Evolutionary conservation across 768 basidiomycete genomes (phyloP).

Genomic region (Crassisporium funariophilum): DNA sequence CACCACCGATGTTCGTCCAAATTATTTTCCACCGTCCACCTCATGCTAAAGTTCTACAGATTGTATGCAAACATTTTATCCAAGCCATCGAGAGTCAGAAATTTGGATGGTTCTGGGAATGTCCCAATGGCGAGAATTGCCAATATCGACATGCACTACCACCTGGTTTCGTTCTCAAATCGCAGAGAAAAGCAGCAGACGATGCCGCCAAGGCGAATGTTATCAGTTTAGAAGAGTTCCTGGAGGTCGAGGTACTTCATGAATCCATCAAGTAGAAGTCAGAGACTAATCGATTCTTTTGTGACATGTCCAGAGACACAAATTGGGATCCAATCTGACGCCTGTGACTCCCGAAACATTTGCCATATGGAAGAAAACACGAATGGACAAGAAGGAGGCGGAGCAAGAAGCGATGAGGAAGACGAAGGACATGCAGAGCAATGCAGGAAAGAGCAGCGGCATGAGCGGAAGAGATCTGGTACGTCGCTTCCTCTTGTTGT

Average conservation of each 20-base stretch:
- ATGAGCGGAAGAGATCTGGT: slow-evolving; percentile 97
- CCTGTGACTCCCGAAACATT: slow-evolving; percentile 93
- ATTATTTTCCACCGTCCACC: slow-evolving; percentile 2
- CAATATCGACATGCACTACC: slow-evolving; percentile 95
- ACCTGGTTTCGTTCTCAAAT: slow-evolving; percentile 93
- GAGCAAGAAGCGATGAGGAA: slow-evolving; percentile 81
- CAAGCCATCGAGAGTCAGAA: slow-evolving; percentile 93
- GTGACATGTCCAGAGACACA: slow-evolving; percentile 71
- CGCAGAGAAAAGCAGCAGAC: slow-evolving; percentile 88
- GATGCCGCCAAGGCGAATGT: slow-evolving; percentile 87
- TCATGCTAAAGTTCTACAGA: slow-evolving; percentile 44
- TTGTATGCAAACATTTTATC: slow-evolving; percentile 97
- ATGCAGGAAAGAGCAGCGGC: slow-evolving; percentile 88
- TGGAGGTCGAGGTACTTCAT: slow-evolving; percentile 96
- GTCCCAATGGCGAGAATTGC: slow-evolving; percentile 86
- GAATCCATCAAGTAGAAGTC: no score
- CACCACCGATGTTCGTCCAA: slow-evolving; percentile 77
- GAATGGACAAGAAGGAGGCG: slow-evolving; percentile 93
- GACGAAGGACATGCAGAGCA: slow-evolving; percentile 77
- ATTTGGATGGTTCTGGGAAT: slow-evolving; percentile 98
- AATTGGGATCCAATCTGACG: slow-evolving; percentile 86
- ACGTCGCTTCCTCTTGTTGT: slow-evolving; percentile 25
- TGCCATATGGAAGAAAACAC: slow-evolving; percentile 92
- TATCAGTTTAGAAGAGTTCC: slow-evolving; percentile 94
- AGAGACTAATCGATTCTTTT: slow-evolving; percentile 22